phyloP scores from a whole-genome alignment of 2,329 filamentous ascomycete genomes.

The Clonostachys rhizophaga region DNA sequence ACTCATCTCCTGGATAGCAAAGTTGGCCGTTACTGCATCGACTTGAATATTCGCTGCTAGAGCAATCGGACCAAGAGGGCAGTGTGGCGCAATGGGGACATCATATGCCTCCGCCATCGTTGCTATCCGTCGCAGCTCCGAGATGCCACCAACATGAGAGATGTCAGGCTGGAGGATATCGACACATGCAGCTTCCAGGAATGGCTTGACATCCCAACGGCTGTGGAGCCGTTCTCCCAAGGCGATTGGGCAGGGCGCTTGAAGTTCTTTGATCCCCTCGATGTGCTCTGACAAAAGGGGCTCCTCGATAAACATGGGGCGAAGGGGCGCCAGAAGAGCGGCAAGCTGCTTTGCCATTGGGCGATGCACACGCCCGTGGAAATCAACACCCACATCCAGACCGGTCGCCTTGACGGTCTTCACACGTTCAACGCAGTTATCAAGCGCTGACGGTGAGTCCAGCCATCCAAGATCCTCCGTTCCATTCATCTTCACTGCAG shows the following conservation, averaged over 20 bases:
- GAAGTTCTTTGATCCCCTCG: conserved; percentile 49
- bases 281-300: conserved; percentile 65
- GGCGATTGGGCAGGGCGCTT: conserved; percentile 61
- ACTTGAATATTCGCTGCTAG: conserved; percentile 69
- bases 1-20: conserved; percentile 74
- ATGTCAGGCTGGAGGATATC: conserved; percentile 74
- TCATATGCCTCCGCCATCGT: conserved; percentile 71
- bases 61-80: conserved; percentile 68
- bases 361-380: conserved; percentile 72
- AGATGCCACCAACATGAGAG: conserved; percentile 67
- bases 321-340: conserved; percentile 59
- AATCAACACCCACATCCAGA: conserved; percentile 71
- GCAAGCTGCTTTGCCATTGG: conserved; percentile 77
- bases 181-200: conserved; percentile 62
- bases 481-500: conserved; percentile 72
- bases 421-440: conserved; percentile 61
- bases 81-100: conserved; percentile 69
- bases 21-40: conserved; percentile 56
- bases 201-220: conserved; percentile 70
- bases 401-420: conserved; percentile 65
- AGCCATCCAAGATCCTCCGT: conserved; percentile 74
- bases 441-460: conserved; percentile 62
- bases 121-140: conserved; percentile 65
- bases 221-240: conserved; percentile 68
- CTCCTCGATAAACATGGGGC: conserved; percentile 71